A percentile compares a stretch with the other conserved stretches of the same genome.
phyloP scores from a whole-genome alignment of 768 basidiomycete species.

The Lactifluus subvellereus region DNA sequence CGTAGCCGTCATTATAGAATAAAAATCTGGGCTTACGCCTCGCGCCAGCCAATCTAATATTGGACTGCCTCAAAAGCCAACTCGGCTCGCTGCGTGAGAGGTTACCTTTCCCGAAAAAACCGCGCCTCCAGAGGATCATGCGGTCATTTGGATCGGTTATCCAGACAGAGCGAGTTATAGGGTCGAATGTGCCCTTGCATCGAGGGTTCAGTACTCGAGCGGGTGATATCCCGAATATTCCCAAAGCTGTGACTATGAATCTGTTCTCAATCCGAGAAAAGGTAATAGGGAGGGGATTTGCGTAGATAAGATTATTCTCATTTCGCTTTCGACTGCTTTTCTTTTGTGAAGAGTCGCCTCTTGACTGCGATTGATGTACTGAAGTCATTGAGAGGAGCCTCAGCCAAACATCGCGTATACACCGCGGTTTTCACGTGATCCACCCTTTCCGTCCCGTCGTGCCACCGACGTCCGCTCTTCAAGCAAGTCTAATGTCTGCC shows the following conservation, averaged over 20 bases:
- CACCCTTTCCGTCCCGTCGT: background rate
- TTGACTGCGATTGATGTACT: slow-evolving; percentile 14
- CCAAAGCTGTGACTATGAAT: slow-evolving; percentile 39
- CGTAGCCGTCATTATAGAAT: background rate
- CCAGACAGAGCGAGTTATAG: slow-evolving; percentile 83
- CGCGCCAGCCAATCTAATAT: slow-evolving; percentile 45
- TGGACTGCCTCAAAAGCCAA: slow-evolving; percentile 80
- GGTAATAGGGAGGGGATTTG: slow-evolving; percentile 61
- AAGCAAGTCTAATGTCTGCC: slow-evolving; percentile 43
- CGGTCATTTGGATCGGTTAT: slow-evolving; percentile 59
- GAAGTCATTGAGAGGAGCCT: slow-evolving; percentile 37
- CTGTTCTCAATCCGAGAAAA: slow-evolving; percentile 41
- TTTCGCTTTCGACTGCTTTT: slow-evolving; percentile 52
- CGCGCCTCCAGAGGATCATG: slow-evolving; percentile 73
- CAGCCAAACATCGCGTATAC: slow-evolving; percentile 26
- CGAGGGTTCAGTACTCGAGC: slow-evolving; percentile 62
- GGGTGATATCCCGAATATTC: slow-evolving; percentile 43
- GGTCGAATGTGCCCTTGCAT: slow-evolving; percentile 73
- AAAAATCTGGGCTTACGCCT: slow-evolving; percentile 45
- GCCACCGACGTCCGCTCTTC: background rate
- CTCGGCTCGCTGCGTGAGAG: slow-evolving; percentile 92
- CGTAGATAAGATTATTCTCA: slow-evolving; percentile 66
- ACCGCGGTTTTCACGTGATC: slow-evolving; percentile 11
- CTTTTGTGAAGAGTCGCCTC: slow-evolving; percentile 12
- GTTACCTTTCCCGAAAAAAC: slow-evolving; percentile 97